These are phyloP conservation scores for Plenodomus biglobosus DNA, from an alignment of 2,329 filamentous ascomycete genomes.

Conservation along the genomic window DNA sequence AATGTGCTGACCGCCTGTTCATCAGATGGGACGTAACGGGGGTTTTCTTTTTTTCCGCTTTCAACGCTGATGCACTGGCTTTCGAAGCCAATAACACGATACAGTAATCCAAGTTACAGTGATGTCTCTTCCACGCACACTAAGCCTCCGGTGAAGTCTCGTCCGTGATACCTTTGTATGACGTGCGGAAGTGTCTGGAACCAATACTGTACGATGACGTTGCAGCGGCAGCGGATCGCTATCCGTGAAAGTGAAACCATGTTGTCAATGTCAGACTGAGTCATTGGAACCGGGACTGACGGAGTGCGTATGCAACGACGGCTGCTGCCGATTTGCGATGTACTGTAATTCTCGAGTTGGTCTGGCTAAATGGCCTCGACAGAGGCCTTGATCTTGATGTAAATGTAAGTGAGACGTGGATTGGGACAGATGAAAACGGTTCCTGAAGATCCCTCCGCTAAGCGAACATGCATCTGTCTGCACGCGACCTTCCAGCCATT, in stretches of 20 bases:
- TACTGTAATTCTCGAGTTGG: too few relatives aligned
- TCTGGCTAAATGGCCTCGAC: not conserved
- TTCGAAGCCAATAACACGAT: not conserved
- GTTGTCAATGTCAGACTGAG: not conserved
- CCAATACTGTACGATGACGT: not conserved
- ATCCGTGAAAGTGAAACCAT: not conserved
- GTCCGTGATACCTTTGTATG: not conserved
- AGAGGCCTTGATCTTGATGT: not conserved
- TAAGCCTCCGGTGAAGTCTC: not conserved
- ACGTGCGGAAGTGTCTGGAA: not conserved
- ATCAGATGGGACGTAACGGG: not conserved
- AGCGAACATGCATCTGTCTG: conserved; percentile 14
- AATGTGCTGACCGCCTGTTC: too few relatives aligned
- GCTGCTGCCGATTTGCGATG: too few relatives aligned
- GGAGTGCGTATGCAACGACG: too few relatives aligned
- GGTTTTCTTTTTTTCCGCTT: not conserved
- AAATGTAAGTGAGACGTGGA: not conserved
- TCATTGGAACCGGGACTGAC: not conserved
- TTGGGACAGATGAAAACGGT: conserved; percentile 3
- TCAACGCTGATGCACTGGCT: conserved; percentile 1
- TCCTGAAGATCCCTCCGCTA: conserved; percentile 18
- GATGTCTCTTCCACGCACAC: not conserved
- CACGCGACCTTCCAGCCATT: conserved; percentile 10
- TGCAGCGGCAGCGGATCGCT: not conserved
- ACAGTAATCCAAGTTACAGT: not conserved